Evolutionary conservation across 768 basidiomycete species (phyloP).

Genomic region (Russula vinacea): DNA sequence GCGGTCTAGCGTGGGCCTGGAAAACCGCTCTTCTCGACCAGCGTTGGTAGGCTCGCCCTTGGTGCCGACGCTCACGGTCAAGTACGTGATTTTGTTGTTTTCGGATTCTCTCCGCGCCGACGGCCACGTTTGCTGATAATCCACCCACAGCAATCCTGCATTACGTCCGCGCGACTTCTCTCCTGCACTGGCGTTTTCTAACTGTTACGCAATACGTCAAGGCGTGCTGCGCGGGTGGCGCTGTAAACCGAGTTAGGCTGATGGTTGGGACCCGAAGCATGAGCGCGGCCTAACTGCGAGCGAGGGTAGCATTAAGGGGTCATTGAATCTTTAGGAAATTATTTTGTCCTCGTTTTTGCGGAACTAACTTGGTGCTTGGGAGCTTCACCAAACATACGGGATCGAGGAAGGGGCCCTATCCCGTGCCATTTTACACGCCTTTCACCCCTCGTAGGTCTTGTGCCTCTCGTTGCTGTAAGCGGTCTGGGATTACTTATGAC

Average conservation of each 20-base stretch:
- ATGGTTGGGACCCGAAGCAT: slow-evolving; percentile 43
- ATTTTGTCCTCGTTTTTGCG: not conserved
- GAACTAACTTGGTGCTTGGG: not conserved
- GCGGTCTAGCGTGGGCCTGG: slow-evolving; percentile 67
- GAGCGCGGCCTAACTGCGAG: slow-evolving; percentile 47
- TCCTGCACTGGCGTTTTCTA: slow-evolving; percentile 33
- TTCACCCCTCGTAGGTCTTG: too few relatives aligned
- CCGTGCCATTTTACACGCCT: too few relatives aligned
- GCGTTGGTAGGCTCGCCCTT: slow-evolving; percentile 63
- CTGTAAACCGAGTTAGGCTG: slow-evolving; percentile 40
- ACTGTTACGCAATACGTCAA: slow-evolving; percentile 32
- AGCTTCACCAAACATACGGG: not conserved
- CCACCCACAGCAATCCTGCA: slow-evolving; percentile 30
- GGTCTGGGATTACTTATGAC: not conserved
- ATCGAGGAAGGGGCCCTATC: too few relatives aligned
- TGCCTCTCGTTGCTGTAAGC: too few relatives aligned
- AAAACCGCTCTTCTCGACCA: slow-evolving; percentile 77
- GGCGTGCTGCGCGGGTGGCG: slow-evolving; percentile 30
- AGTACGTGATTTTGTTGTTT: slow-evolving; percentile 36
- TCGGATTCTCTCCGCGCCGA: not conserved
- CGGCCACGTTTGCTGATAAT: not conserved
- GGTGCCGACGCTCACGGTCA: slow-evolving; percentile 63
- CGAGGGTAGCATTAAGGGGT: slow-evolving; percentile 35
- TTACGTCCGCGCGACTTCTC: slow-evolving; percentile 35
- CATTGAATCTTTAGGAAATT: slow-evolving; percentile 1